Evolutionary conservation across 345 rosid genomes (phyloP), one percentile per base, ranked within the genome.

Genomic region (Hirschfeldia incana): DNA sequence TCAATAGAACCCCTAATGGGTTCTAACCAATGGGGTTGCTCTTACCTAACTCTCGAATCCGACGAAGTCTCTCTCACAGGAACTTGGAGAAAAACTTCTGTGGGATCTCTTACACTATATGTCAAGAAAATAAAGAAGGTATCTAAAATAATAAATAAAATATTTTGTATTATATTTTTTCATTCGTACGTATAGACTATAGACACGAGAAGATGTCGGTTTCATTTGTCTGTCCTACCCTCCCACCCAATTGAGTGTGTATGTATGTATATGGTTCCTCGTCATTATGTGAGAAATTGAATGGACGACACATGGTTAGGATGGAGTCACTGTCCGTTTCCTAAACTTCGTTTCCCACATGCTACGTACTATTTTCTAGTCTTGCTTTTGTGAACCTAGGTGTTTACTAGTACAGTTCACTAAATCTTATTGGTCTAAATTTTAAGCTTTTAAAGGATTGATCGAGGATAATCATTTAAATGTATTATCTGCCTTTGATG

Each of bases 271-370:
- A 37, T 21, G 44, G 44, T 37, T 8, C 44, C 11, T 37, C 44
- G 44, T 69, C 69, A 13, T 32, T 61, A 60, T 44, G 74, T 58
- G 73, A 7, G 30, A 64, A 61, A 61, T 55, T 63, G 57, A 77
- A 77, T 70, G 65, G 70, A 70, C 28, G n/a, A 51, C 76, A 70
- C 65, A 37, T 70, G 58, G 80, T 65, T 70, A 12, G 33, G 65
- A 27, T 70, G n/a, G 37, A 34, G 69, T 59, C 51, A 32, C 16
- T n/a, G 75, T 76, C 80, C 69, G 11, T 60, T 68, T n/a, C 64
- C 65, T 28, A 28, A 61, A 61, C 65, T n/a, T 63, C 21, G 60
- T 12, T 69, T 2, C 15, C 26, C 17, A 32, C 62, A 21, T 49
- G 34, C 53, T 36, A 36, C 55, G 33, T 59, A 59, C 63, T 55